Conservation (phyloP, 2,329 filamentous ascomycete genomes). For the Pestalotiopsis sp. region DNA sequence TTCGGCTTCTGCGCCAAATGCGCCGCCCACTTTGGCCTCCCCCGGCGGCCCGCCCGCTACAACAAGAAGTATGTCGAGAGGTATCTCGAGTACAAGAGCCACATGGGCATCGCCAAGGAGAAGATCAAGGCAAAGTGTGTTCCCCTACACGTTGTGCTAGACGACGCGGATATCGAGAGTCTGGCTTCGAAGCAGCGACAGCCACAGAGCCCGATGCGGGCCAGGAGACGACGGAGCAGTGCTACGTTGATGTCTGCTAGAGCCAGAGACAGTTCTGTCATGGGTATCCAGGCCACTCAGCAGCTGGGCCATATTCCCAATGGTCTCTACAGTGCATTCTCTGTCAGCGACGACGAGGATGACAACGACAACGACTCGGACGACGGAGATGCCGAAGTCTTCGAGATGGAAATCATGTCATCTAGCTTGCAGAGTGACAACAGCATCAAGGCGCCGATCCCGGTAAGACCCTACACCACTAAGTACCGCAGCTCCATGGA, state of each 20-base stretch:
- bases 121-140: constrained; percentile 19
- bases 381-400: background rate
- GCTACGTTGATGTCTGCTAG: background rate
- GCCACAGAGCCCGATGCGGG: constrained; percentile 6
- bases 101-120: constrained; percentile 18
- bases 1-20: constrained; percentile 10
- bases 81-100: constrained; percentile 27
- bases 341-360: background rate
- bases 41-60: background rate
- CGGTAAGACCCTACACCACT: background rate
- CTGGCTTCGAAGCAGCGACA: background rate
- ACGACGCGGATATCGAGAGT: constrained; percentile 1
- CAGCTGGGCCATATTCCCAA: too few relatives aligned
- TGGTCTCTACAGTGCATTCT: background rate
- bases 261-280: background rate
- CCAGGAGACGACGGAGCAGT: background rate
- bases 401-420: background rate
- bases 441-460: background rate
- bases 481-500: background rate
- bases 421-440: background rate
- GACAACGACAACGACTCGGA: background rate
- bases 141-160: constrained; percentile 17
- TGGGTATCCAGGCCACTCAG: too few relatives aligned
- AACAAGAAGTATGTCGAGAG: constrained; percentile 19
- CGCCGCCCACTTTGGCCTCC: constrained; percentile 14